Base-by-base conservation (phyloP, 768 basidiomycete species). In the Xerocomellus chrysenteron region DNA sequence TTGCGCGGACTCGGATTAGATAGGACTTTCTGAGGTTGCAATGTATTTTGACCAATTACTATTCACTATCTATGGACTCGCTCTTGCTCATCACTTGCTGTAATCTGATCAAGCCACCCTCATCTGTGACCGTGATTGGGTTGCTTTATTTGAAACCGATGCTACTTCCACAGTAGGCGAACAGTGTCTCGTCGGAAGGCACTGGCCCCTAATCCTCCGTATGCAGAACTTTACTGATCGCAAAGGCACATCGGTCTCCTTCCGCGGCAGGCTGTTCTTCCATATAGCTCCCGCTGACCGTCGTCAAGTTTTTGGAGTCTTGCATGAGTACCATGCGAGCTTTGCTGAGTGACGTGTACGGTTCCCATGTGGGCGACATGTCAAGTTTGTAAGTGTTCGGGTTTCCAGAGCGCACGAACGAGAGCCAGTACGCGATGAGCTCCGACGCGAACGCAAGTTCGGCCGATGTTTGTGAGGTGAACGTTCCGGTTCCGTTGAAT, bases 361-460 rank as follows among this genome's bases (percentile, higher is more conserved):
- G 57, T 33, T 76, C 58, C 84, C 86, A 86, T 17, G 50, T 59
- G 0, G 83, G 84, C 1, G 84, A 82, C 35, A 76, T 71, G 0
- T 74, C 59, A 2, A 85, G 75, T 64, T 81, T 84, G 71, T 76
- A 74, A 7, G 77, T 78, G 67, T 84, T 86, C 0, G 83, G 84
- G 63, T 85, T 68, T 2, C 77, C 76, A 1, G 79, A 65, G 41
- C 83, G 82, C 21, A 86, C 83, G 58, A 87, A 86, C 3, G 83
- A 87, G 7, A 86, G 69, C 83, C 84, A 85, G 65, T 86, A 85
- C 8, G 81, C 84, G 42, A 84, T 83, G 32, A 84, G 71, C 65
- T 87, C 87, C 36, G 76, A 67, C 0, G 82, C 79, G 58, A 87
- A 86, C 8, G 80, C 77, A 2, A 59, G 65, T 60, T 85, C 78